Evolutionary conservation across 2,329 filamentous ascomycete species (phyloP).

Genomic region (Bertia moriformis): DNA sequence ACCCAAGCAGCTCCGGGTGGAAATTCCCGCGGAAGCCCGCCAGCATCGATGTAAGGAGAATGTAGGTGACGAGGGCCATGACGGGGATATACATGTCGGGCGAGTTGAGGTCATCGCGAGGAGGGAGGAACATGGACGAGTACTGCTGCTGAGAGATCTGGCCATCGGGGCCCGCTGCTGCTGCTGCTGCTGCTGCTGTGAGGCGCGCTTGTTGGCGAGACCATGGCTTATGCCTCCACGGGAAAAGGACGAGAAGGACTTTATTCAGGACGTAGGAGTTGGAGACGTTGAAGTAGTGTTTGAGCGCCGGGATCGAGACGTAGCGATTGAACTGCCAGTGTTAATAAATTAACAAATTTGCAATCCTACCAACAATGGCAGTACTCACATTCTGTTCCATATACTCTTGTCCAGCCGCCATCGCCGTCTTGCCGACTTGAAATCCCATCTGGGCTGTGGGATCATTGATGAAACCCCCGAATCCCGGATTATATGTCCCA

Average conservation of each 20-base stretch:
- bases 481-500: slow-evolving; percentile 33
- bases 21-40: slow-evolving; percentile 83
- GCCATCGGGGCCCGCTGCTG: slow-evolving; percentile 45
- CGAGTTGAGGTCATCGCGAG: slow-evolving; percentile 88
- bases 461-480: slow-evolving; percentile 83
- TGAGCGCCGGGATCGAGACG: slow-evolving; percentile 81
- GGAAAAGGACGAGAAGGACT: slow-evolving; percentile 83
- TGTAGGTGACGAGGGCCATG: slow-evolving; percentile 96
- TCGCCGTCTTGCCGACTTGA: slow-evolving; percentile 82
- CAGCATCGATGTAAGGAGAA: slow-evolving; percentile 79
- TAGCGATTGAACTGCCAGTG: slow-evolving; percentile 26
- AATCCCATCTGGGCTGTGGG: slow-evolving; percentile 88
- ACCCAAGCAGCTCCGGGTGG: slow-evolving; percentile 81
- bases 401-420: slow-evolving; percentile 84
- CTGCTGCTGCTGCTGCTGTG: not conserved
- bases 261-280: slow-evolving; percentile 95
- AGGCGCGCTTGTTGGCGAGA: slow-evolving; percentile 62
- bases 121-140: slow-evolving; percentile 53
- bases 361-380: too few species aligned
- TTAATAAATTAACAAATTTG: too few species aligned
- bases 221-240: slow-evolving; percentile 96
- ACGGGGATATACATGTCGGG: slow-evolving; percentile 99
- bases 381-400: slow-evolving; percentile 72
- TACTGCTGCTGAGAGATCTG: slow-evolving; percentile 33
- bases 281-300: slow-evolving; percentile 98